Evolutionary conservation across 2,329 filamentous ascomycete species (phyloP), one percentile per base, ranked within the genome.

Genomic region (Thyridium curvatum): DNA sequence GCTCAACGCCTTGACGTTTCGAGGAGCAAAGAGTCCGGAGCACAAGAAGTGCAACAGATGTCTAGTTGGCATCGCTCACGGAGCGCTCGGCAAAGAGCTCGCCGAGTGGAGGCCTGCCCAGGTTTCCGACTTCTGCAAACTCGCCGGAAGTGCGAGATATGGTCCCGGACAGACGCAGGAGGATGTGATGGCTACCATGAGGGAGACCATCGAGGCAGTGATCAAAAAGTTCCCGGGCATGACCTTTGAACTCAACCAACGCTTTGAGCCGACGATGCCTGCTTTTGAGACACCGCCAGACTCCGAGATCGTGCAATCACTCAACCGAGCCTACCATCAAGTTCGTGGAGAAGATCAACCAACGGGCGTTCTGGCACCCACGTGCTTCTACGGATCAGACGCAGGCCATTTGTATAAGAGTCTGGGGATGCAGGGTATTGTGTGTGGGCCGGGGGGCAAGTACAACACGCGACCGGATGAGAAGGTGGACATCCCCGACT

Each of bases 391-490:
- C 32, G 52, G 50, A 15, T 52, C 52, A 2, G 49, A 52, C 18
- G 48, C 45, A 2, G 52, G 50, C 7, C 48, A 54, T 37, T 42
- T 53, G 10, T 54, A 52, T 39, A 49, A 50, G 37, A 34, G 37
- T 13, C 43, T 54, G 13, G 51, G 51, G 4, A 48, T 53, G 50
- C 41, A 52, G 40, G 51, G 52, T 0, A 45, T 54, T 14, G 48
- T 54, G 15, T 53, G 52, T 29, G 52, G 52, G 1, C 50, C 52
- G 2, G 50, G 52, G 5, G 49, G 52, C 0, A 51, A 46, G 38
- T 52, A 54, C 34, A 54, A 52, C 34, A 54, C 50, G 4, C 40
- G 52, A 12, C 52, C 50, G 1, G 50, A 52, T 17, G 51, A 54
- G 38, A 48, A 47, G 39, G 51, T 54, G 2, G 51, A 52, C 39